These are phyloP conservation scores for Furcasterigmium sp. DNA, from an alignment of 2,329 filamentous ascomycete species.

Conservation along the genomic window DNA sequence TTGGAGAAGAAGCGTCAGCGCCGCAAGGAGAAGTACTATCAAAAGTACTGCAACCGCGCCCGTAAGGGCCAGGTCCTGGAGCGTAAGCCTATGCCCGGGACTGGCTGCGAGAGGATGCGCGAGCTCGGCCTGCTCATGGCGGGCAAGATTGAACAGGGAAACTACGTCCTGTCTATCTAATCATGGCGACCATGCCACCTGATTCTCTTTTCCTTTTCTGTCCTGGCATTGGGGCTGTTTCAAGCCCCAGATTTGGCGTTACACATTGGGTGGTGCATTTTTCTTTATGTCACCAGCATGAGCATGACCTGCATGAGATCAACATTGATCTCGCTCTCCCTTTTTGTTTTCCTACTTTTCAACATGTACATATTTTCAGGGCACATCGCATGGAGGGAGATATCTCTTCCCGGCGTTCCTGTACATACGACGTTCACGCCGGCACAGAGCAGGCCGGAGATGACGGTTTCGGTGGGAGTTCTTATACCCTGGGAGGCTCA, in stretches of 20 bases:
- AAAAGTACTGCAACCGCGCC: constrained; percentile 82
- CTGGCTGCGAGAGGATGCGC: constrained; percentile 85
- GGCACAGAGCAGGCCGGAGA: constrained; percentile 6
- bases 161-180: constrained; percentile 73
- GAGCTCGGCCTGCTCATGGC: constrained; percentile 84
- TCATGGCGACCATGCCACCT: constrained; percentile 12
- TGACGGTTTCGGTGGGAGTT: background rate
- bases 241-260: constrained; percentile 6
- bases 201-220: constrained; percentile 12
- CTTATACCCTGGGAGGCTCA: constrained; percentile 12
- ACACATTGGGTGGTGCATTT: constrained; percentile 9
- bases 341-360: constrained; percentile 13
- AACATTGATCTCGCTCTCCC: no score
- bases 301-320: constrained; percentile 16
- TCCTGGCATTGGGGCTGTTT: constrained; percentile 3
- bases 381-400: background rate
- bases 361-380: constrained; percentile 6
- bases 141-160: constrained; percentile 68
- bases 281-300: constrained; percentile 13
- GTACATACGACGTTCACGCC: background rate
- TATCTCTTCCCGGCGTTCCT: no score
- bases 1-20: constrained; percentile 91
- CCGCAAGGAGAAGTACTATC: constrained; percentile 85
- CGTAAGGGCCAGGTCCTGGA: constrained; percentile 60
- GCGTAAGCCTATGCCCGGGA: constrained; percentile 70